Base-by-base conservation (phyloP, 108 stramenopile species). In the Skeletonema tropicum region DNA sequence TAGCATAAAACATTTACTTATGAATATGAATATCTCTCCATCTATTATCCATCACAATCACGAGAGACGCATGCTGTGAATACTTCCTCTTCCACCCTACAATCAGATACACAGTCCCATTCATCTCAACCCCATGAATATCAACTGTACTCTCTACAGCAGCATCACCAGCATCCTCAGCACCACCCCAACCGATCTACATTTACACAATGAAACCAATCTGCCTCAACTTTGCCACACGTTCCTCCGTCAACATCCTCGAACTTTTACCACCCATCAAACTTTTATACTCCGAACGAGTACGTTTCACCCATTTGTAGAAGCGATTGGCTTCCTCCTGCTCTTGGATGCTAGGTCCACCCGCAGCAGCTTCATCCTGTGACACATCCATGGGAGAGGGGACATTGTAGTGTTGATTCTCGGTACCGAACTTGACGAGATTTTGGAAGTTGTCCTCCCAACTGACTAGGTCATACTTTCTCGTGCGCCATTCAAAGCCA, bases 401-500 rank as follows among this genome's bases (percentile, higher is more conserved):
- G 39, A 72, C 61, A 35, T 62, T 23, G 57, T 72, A 72, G 42
- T 72, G 71, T 60, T 60, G 38, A 32, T 72, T 61, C 6, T 60
- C 60, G 7, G 39, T 61, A 17, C 71, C 71, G 29, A 72, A 72
- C 17, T 72, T 60, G 32, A 72, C 60, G 15, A 72, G 42, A 19
- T 60, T 58, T 58, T 62, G 21, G 33, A 72, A 62, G 60, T 72
- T 72, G 19, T 62, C 71, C 9, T 72, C 71, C 41, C 60, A 72
- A 61, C 41, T 45, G 10, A 72, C 71, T 15, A 72, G 39, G 21
- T 19, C 60, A 55, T 72, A 39, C 61, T 62, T 72, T 9, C 71
- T 45, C 5, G 71, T 58, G 61, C 59, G 42, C 71, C 71, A 72
- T 29, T 72, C 71, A 45, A 72, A 72, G 30, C 71, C 71, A 63